A percentile compares a stretch with the other conserved stretches of the same genome.
Evolutionary conservation across 192 early-diverging fungal genomes (phyloP).

Genomic region (Backusella mclennaniae): DNA sequence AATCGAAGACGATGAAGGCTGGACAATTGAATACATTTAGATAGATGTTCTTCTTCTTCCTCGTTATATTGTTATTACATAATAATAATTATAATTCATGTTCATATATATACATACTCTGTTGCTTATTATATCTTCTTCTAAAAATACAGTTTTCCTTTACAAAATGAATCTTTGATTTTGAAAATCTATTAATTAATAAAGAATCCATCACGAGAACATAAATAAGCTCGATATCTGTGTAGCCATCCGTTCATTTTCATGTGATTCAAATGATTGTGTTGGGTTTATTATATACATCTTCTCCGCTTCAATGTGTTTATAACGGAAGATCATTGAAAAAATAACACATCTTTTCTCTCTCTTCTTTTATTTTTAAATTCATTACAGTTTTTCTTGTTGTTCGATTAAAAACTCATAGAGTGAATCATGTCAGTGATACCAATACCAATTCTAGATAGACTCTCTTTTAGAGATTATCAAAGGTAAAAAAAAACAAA

Average conservation of each 20-base stretch:
- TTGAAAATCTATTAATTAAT: not conserved
- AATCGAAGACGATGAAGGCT: conserved; percentile 12
- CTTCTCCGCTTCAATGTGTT: not conserved
- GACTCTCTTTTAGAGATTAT: conserved; percentile 61
- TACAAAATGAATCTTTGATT: too few species aligned
- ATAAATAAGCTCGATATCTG: not conserved
- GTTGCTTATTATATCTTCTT: not conserved
- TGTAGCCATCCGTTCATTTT: conserved; percentile 3
- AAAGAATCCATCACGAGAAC: not conserved
- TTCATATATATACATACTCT: not conserved
- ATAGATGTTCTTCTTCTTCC: not conserved
- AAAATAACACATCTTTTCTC: not conserved
- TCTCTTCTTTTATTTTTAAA: not conserved
- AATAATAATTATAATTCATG: not conserved
- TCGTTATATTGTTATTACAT: not conserved
- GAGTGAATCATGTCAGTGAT: not conserved
- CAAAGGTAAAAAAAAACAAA: conserved; percentile 32
- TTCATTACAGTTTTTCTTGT: not conserved
- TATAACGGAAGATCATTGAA: not conserved
- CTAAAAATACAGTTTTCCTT: not conserved
- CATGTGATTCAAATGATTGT: not conserved
- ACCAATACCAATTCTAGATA: conserved; percentile 61
- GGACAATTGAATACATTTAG: not conserved
- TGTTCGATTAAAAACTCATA: not conserved
- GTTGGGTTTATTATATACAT: not conserved